Conservation (phyloP, 495 filamentous ascomycete genomes). For the Neohortaea acidophila region DNA sequence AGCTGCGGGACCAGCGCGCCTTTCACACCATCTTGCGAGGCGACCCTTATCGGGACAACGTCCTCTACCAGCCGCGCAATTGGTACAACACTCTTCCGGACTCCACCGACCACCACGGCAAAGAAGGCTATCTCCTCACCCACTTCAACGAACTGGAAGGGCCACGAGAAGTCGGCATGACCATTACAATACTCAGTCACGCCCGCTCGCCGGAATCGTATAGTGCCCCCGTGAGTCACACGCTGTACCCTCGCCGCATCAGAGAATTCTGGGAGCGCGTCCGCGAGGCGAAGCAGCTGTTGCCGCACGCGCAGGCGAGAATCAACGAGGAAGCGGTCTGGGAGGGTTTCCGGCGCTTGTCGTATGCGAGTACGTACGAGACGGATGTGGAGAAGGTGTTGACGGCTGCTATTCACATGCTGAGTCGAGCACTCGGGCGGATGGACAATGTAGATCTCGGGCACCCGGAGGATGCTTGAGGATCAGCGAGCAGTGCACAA, state of each 20-base stretch:
- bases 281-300: conserved; percentile 1
- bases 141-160: conserved; percentile 27
- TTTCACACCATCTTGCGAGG: conserved; percentile 24
- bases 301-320: background rate
- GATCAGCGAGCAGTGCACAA: too few species aligned
- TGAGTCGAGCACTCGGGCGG: too few species aligned
- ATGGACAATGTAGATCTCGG: too few species aligned
- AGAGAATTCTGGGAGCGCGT: conserved; percentile 10
- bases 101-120: conserved; percentile 23
- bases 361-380: background rate
- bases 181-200: conserved; percentile 6
- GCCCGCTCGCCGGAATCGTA: conserved; percentile 4
- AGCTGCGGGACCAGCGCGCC: too few species aligned
- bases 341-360: background rate
- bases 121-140: conserved; percentile 25
- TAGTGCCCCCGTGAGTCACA: conserved; percentile 9
- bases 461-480: too few species aligned
- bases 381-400: background rate
- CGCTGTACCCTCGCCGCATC: conserved; percentile 13
- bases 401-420: background rate
- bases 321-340: background rate
- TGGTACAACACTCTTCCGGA: conserved; percentile 31
- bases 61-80: conserved; percentile 26
- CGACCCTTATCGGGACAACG: conserved; percentile 20
- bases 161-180: conserved; percentile 16